Percentiles rank a stretch among this genome's conserved stretches.
Evolutionary conservation across 192 early-diverging fungal species (phyloP).

Genomic region (Oehlia diaphana): DNA sequence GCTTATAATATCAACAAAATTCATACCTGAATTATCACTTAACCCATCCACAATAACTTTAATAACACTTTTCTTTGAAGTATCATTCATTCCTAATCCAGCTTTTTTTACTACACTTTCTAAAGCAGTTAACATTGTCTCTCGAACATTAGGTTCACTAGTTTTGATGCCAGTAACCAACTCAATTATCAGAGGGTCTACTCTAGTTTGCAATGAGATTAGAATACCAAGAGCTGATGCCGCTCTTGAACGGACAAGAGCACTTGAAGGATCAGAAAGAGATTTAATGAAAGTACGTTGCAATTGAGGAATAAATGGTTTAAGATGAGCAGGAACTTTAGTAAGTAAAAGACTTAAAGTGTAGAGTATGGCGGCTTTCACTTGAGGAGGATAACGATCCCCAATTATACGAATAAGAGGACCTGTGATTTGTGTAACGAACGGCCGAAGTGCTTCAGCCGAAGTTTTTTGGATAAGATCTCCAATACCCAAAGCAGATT

Average conservation of each 20-base stretch:
- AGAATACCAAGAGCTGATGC: constrained; percentile 72
- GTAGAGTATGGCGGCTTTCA: constrained; percentile 91
- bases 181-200: constrained; percentile 80
- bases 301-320: constrained; percentile 97
- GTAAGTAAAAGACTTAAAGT: constrained; percentile 77
- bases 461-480: constrained; percentile 69
- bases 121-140: constrained; percentile 73
- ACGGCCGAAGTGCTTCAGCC: constrained; percentile 77
- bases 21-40: constrained; percentile 39
- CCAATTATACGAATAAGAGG: constrained; percentile 97
- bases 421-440: constrained; percentile 94
- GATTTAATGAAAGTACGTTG: constrained; percentile 96
- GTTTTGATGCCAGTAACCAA: constrained; percentile 65
- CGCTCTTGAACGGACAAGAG: constrained; percentile 78
- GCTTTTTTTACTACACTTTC: constrained; percentile 66
- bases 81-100: constrained; percentile 59
- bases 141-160: constrained; percentile 59
- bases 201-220: constrained; percentile 69
- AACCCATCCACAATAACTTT: constrained; percentile 62
- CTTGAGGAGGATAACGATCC: constrained; percentile 86
- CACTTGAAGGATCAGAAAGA: constrained; percentile 69
- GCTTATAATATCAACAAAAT: background rate
- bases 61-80: constrained; percentile 59
- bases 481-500: constrained; percentile 84
- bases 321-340: constrained; percentile 86